Conservation (phyloP, 108 stramenopile genomes). For the Skeletonema potamos region DNA sequence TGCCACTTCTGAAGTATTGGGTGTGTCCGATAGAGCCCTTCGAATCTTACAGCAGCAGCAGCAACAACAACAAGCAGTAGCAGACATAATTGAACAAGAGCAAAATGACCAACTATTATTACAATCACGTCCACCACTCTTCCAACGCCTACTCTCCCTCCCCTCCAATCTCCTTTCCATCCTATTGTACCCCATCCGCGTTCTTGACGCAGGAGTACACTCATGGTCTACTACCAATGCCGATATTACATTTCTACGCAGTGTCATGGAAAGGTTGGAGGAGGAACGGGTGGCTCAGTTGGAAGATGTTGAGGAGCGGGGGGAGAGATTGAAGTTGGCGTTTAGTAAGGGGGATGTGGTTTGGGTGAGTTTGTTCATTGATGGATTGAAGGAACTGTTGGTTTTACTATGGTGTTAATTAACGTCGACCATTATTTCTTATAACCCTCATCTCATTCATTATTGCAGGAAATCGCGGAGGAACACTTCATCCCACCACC, state of each 20-base stretch:
- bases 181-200: background rate
- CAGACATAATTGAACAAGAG: background rate
- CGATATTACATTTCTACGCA: background rate
- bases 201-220: background rate
- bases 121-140: background rate
- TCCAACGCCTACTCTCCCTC: background rate
- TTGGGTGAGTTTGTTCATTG: conserved; percentile 11
- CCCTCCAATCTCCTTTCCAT: background rate
- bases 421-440: background rate
- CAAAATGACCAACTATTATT: background rate
- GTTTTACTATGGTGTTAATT: no score
- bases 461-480: background rate
- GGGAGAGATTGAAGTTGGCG: conserved; percentile 10
- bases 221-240: background rate
- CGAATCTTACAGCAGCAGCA: background rate
- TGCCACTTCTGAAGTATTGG: background rate
- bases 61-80: background rate
- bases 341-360: conserved; percentile 16
- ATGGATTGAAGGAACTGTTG: background rate
- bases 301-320: conserved; percentile 15
- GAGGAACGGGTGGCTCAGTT: background rate
- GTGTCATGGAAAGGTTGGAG: conserved; percentile 11
- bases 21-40: background rate
- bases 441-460: background rate
- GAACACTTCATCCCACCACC: conserved; percentile 5